These are phyloP conservation scores for Secale cereale DNA, from an alignment of 176 grass and related monocot genomes.

Conservation along the genomic window DNA sequence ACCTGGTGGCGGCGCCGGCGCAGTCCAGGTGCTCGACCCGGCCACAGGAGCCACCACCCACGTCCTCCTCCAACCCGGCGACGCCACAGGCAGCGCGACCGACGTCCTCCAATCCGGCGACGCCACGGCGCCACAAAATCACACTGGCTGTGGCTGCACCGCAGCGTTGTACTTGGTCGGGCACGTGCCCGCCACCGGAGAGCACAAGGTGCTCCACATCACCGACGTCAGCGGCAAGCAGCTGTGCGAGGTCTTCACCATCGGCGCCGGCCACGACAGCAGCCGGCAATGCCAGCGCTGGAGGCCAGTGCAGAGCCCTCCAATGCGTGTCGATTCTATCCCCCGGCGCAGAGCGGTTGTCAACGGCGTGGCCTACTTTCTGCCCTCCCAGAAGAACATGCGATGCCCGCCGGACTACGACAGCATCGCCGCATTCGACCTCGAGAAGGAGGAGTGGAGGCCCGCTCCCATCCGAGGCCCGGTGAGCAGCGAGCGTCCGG, in stretches of 20 bases:
- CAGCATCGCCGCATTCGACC: slow-evolving; percentile 1
- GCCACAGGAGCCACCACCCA: neutral
- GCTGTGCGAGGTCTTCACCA: slow-evolving; percentile 1
- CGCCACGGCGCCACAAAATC: neutral
- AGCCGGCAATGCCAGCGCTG: neutral
- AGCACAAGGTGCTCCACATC: slow-evolving; percentile 23
- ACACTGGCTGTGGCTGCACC: neutral
- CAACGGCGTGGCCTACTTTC: neutral
- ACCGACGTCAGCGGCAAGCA: neutral
- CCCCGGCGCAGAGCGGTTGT: neutral
- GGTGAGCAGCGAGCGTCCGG: neutral
- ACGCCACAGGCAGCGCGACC: too few species aligned
- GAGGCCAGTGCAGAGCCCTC: neutral
- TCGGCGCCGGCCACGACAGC: neutral
- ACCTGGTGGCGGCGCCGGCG: neutral
- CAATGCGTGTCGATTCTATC: neutral
- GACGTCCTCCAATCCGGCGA: neutral
- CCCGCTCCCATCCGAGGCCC: neutral
- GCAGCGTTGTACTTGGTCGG: neutral
- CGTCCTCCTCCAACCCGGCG: neutral
- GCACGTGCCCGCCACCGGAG: slow-evolving; percentile 10
- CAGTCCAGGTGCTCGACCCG: neutral
- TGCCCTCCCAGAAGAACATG: neutral
- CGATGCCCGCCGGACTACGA: neutral
- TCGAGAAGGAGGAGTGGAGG: slow-evolving; percentile 11